Evolutionary conservation across 257 asterid species (phyloP).

Genomic region (Thymus quinquecostatus): DNA sequence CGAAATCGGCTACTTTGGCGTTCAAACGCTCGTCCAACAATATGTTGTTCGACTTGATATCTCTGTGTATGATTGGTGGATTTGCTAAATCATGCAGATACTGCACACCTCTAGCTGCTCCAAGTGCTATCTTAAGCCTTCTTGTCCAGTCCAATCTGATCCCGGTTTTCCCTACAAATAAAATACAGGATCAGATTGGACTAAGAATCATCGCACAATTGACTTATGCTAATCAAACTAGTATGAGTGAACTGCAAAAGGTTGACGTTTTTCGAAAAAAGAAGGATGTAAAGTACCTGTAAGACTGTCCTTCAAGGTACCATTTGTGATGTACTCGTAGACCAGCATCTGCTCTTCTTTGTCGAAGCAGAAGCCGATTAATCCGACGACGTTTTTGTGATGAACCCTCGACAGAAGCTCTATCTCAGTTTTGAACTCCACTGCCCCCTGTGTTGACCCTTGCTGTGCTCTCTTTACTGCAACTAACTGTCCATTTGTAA

Average conservation of each 20-base stretch:
- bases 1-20: conserved; percentile 96
- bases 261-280: neutral
- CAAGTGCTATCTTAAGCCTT: conserved; percentile 76
- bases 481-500: conserved; percentile 61
- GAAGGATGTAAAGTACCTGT: conserved; percentile 51
- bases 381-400: conserved; percentile 78
- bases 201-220: neutral
- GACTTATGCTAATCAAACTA: neutral
- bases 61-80: conserved; percentile 96
- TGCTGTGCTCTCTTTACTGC: conserved; percentile 86
- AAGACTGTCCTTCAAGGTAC: conserved; percentile 83
- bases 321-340: conserved; percentile 76
- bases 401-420: conserved; percentile 98
- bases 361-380: conserved; percentile 83
- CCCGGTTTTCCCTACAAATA: conserved; percentile 64
- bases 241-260: neutral
- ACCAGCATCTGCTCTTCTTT: conserved; percentile 82
- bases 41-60: conserved; percentile 79
- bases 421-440: conserved; percentile 92
- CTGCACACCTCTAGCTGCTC: conserved; percentile 86
- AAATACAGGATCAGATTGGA: neutral
- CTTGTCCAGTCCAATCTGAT: conserved; percentile 88
- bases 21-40: conserved; percentile 71
- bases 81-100: conserved; percentile 87
- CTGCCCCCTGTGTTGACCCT: conserved; percentile 73